Percentiles rank a stretch among this genome's conserved stretches.
These are phyloP conservation scores for Cubamyces sp. DNA, from an alignment of 768 basidiomycete genomes.

Conservation along the genomic window DNA sequence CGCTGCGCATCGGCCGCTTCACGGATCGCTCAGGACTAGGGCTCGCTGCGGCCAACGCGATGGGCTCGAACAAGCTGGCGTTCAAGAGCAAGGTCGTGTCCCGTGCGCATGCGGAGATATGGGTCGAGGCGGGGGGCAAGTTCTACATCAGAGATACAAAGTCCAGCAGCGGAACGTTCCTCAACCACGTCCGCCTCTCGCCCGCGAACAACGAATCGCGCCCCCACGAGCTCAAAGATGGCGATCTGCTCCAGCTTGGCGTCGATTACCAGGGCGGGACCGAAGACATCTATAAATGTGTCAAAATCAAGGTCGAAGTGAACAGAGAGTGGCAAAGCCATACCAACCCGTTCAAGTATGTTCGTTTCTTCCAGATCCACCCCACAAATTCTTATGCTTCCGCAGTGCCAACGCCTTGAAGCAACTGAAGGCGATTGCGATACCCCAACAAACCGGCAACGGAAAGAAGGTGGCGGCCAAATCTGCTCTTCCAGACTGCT, in stretches of 20 bases:
- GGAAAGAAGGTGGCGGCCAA: constrained; percentile 35
- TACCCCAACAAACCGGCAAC: constrained; percentile 34
- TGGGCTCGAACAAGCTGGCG: constrained; percentile 82
- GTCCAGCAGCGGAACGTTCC: constrained; percentile 88
- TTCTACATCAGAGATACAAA: constrained; percentile 93
- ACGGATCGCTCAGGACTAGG: constrained; percentile 81
- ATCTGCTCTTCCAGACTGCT: constrained; percentile 76
- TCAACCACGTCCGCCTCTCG: constrained; percentile 92
- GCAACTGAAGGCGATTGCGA: constrained; percentile 75
- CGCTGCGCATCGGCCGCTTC: constrained; percentile 91
- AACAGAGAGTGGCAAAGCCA: constrained; percentile 88
- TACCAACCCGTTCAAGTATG: constrained; percentile 91
- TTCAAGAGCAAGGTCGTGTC: constrained; percentile 97
- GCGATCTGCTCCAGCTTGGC: constrained; percentile 92
- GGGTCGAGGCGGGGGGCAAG: constrained; percentile 67
- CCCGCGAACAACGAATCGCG: constrained; percentile 81
- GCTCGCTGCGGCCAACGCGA: constrained; percentile 65
- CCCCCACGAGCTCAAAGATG: constrained; percentile 83
- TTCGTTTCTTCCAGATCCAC: constrained; percentile 20
- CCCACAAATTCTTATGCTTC: constrained; percentile 10
- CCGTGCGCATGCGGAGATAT: constrained; percentile 92
- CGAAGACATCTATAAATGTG: constrained; percentile 96
- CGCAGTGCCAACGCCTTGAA: constrained; percentile 73
- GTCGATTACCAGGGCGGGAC: constrained; percentile 98
- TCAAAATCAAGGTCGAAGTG: constrained; percentile 93